phyloP scores from a whole-genome alignment of 1,284 basidiomycete species.

The Sanghuangporus sanghuang region DNA sequence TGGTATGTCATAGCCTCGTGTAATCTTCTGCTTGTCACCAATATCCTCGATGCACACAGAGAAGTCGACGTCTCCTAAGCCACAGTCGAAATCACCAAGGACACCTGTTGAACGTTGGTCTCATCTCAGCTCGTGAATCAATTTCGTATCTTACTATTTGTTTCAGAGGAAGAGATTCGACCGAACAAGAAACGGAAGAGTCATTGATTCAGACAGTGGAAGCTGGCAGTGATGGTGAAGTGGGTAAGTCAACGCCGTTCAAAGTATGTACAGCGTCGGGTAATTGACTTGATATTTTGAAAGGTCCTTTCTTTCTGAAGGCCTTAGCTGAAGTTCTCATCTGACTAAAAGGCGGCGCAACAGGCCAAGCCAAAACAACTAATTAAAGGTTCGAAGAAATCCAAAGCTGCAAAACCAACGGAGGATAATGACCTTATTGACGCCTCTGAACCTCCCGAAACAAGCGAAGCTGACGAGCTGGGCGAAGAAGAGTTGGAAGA shows the following conservation, averaged over 20 bases:
- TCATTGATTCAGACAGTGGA: slow-evolving; percentile 63
- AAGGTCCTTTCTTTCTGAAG: no score
- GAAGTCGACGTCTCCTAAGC: background rate
- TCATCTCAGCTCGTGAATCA: background rate
- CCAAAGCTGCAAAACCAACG: slow-evolving; percentile 4
- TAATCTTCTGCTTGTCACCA: background rate
- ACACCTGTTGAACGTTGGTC: background rate
- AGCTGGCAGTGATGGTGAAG: slow-evolving; percentile 20
- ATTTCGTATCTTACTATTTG: background rate
- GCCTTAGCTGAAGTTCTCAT: no score
- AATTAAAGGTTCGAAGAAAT: slow-evolving; percentile 3
- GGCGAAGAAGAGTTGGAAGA: slow-evolving; percentile 42
- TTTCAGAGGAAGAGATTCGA: slow-evolving; percentile 22
- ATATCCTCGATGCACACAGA: background rate
- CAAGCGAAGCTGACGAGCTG: slow-evolving; percentile 13
- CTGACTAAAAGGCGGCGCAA: no score
- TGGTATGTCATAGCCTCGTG: background rate
- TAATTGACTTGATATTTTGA: background rate
- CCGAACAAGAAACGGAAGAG: slow-evolving; percentile 54
- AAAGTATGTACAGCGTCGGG: background rate
- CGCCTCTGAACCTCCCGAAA: slow-evolving; percentile 24
- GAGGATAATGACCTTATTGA: slow-evolving; percentile 23
- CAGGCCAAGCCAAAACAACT: background rate
- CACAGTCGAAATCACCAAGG: background rate
- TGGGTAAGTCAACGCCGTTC: slow-evolving; percentile 4